A percentile compares a stretch with the other conserved stretches of the same genome.
phyloP scores from a whole-genome alignment of 2,329 filamentous ascomycete genomes.

The Hysterium pulicare region DNA sequence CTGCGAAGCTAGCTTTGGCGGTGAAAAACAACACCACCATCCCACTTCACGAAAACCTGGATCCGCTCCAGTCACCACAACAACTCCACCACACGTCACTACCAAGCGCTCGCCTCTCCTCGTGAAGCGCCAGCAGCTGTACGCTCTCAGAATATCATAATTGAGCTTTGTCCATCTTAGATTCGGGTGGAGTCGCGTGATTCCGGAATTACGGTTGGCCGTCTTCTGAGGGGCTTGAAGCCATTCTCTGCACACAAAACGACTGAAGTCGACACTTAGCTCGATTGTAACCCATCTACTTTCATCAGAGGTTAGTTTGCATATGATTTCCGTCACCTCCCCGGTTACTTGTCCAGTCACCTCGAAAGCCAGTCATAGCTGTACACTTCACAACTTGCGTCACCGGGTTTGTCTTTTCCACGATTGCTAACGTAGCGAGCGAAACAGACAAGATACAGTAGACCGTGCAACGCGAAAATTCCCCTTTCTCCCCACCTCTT shows the following conservation, averaged over 20 bases:
- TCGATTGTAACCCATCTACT: constrained; percentile 16
- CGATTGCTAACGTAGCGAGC: not conserved
- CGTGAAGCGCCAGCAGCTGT: constrained; percentile 29
- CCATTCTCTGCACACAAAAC: constrained; percentile 32
- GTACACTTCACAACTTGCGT: constrained; percentile 10
- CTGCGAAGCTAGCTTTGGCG: constrained; percentile 28
- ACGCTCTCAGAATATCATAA: constrained; percentile 19
- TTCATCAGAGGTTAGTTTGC: constrained; percentile 29
- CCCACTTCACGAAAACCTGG: constrained; percentile 31
- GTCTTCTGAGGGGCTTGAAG: constrained; percentile 40
- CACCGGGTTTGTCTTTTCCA: too few species aligned
- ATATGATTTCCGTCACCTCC: not conserved
- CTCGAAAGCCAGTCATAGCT: constrained; percentile 6
- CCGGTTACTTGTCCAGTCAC: constrained; percentile 5
- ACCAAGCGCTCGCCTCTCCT: constrained; percentile 27
- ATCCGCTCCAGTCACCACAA: constrained; percentile 35
- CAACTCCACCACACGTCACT: constrained; percentile 21
- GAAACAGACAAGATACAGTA: constrained; percentile 18
- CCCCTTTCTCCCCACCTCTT: constrained; percentile 19
- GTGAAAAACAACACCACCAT: constrained; percentile 30
- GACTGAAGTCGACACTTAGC: constrained; percentile 18
- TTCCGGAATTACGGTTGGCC: constrained; percentile 30
- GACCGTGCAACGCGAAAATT: constrained; percentile 19
- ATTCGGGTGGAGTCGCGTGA: constrained; percentile 30
- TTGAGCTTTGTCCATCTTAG: constrained; percentile 25